Base-by-base conservation (phyloP, 176 grass and related monocot species). In the Secale cereale region DNA sequence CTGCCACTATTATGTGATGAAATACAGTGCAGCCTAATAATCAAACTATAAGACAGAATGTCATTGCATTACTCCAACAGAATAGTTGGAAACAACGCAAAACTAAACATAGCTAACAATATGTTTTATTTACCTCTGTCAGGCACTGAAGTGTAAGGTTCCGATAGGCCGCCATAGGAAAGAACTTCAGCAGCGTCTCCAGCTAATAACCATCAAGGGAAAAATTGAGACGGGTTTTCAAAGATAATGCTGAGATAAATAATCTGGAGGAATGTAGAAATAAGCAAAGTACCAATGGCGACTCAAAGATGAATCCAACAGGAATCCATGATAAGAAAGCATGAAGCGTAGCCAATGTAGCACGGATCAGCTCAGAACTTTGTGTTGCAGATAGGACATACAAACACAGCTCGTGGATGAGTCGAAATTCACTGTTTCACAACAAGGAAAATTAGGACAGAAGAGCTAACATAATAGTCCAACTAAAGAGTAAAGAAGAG, bases 321-420 rank as follows among this genome's bases (percentile, higher is more conserved):
- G 94, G 97, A 81, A 99, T 99, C 97, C 97, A 99, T 59, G 97
- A 99, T 76, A 99, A 80, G 82, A 99, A 99, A 61, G 97, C 94
- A 92, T 99, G 97, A 74, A 99, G 94, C 27, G 97, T 99, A 43
- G 97, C 97, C 81, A 99, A 81, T 27, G 97, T 99, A 66, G 97
- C 97, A 59, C 97, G 88, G 67, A 99, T 94, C 70, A 99, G 89
- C 86, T 97, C 94, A 29, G 97, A 67, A 74, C 92, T 88, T 91
- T 99, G 94, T 29, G 97, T 97, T 84, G 97, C 97, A 28, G 97
- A 97, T 86, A 99, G 76, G 59, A 99, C 97, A 80, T 97, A 99
- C 77, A 99, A 90, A 88, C 97, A 99, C 79, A 99, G 85, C 92
- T 99, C 97, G 48, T 99, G 97, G 81, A 99, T 94, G 73, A 99